These are phyloP conservation scores for Fistulifera pelliculosa DNA, from an alignment of 108 stramenopile species.

Conservation along the genomic window DNA sequence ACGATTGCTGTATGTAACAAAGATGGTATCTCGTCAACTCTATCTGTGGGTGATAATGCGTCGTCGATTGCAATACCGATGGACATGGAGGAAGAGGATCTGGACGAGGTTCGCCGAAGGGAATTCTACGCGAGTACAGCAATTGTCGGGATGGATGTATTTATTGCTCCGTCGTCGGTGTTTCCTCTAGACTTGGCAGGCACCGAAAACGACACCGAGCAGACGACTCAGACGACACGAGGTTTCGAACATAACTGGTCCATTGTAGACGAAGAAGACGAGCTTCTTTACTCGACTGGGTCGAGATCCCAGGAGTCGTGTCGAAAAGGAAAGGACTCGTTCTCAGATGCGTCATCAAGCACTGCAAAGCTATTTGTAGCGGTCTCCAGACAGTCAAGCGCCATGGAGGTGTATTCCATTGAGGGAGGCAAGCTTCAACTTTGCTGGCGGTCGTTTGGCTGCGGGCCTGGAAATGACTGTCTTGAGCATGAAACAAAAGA, in stretches of 20 bases:
- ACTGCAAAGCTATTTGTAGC: constrained; percentile 26
- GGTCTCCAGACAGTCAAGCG: constrained; percentile 59
- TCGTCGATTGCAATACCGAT: constrained; percentile 19
- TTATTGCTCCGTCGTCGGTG: constrained; percentile 15
- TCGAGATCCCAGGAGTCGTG: too few relatives aligned
- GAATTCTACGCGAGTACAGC: constrained; percentile 32
- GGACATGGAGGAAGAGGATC: constrained; percentile 27
- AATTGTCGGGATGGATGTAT: constrained; percentile 49
- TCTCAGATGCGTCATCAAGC: too few relatives aligned
- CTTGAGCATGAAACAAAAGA: constrained; percentile 24
- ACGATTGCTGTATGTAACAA: constrained; percentile 18
- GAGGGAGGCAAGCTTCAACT: constrained; percentile 14
- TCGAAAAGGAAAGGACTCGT: too few relatives aligned
- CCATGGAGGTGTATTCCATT: constrained; percentile 44
- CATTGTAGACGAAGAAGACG: too few relatives aligned
- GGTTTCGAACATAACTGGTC: too few relatives aligned
- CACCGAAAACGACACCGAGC: not conserved
- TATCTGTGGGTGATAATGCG: not conserved
- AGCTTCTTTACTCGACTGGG: too few relatives aligned
- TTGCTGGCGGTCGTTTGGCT: constrained; percentile 19
- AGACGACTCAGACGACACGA: too few relatives aligned
- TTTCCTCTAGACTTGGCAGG: not conserved
- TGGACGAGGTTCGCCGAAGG: not conserved
- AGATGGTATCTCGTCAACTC: constrained; percentile 12
- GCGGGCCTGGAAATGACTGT: constrained; percentile 51